Conservation (phyloP, 441 rosid species). For the Jatropha multifida region DNA sequence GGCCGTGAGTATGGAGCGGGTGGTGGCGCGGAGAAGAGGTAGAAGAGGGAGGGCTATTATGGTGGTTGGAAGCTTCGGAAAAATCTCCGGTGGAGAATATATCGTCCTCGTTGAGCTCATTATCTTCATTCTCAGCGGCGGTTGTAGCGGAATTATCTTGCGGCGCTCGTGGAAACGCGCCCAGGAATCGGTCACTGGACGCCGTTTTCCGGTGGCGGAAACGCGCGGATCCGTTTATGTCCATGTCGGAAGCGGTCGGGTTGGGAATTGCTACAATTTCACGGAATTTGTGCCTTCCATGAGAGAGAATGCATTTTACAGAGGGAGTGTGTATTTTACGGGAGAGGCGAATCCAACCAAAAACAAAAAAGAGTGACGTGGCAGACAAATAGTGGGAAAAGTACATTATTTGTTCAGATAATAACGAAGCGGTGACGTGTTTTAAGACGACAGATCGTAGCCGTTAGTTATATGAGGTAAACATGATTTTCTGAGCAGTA, state of each 20-base stretch:
- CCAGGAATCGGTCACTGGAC: slow-evolving; percentile 39
- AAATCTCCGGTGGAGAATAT: slow-evolving; percentile 47
- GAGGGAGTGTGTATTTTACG: background rate
- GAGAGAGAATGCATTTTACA: background rate
- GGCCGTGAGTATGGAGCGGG: slow-evolving; percentile 26
- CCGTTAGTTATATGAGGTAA: background rate
- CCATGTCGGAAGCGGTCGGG: slow-evolving; percentile 35
- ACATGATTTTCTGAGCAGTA: too few relatives aligned
- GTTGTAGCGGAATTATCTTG: slow-evolving; percentile 16
- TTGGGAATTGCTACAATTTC: background rate
- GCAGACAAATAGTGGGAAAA: background rate
- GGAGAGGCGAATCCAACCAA: background rate
- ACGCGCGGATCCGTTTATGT: slow-evolving; percentile 36
- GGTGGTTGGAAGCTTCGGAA: slow-evolving; percentile 21
- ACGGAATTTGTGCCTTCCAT: background rate
- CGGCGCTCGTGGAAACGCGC: slow-evolving; percentile 24
- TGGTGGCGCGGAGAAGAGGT: slow-evolving; percentile 26
- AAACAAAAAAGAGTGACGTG: slow-evolving; percentile 5
- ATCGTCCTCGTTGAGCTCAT: slow-evolving; percentile 56
- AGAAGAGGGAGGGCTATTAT: slow-evolving; percentile 23
- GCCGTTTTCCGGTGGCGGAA: slow-evolving; percentile 34
- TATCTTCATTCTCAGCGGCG: slow-evolving; percentile 20
- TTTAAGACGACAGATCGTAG: background rate
- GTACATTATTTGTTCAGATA: background rate
- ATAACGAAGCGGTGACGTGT: background rate